phyloP scores from a whole-genome alignment of 2,329 filamentous ascomycete species.

The Pyrenophora graminea region DNA sequence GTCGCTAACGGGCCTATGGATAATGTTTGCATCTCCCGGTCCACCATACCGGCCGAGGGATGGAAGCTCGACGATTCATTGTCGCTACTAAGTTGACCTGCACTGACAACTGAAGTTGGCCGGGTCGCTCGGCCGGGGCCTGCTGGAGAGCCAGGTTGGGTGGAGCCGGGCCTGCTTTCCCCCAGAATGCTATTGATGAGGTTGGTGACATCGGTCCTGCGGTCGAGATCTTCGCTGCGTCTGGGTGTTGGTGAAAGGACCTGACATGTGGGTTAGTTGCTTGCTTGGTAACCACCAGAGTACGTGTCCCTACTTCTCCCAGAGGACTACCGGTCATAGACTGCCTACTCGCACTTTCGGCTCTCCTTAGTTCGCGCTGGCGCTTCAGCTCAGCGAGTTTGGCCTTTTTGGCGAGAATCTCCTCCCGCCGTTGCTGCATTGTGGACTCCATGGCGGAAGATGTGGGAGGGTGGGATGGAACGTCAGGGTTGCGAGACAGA shows the following conservation, averaged over 20 bases:
- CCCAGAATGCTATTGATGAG: slow-evolving; percentile 84
- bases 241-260: slow-evolving; percentile 71
- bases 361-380: slow-evolving; percentile 81
- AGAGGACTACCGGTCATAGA: slow-evolving; percentile 63
- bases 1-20: slow-evolving; percentile 74
- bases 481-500: neutral
- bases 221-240: slow-evolving; percentile 67
- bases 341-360: slow-evolving; percentile 71
- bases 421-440: slow-evolving; percentile 84
- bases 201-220: slow-evolving; percentile 70
- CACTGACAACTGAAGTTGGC: slow-evolving; percentile 84
- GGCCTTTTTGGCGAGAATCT: slow-evolving; percentile 94
- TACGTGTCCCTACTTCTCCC: slow-evolving; percentile 65
- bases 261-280: slow-evolving; percentile 46
- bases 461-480: slow-evolving; percentile 5
- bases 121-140: slow-evolving; percentile 63
- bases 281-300: neutral
- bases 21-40: slow-evolving; percentile 66
- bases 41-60: slow-evolving; percentile 36
- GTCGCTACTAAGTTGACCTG: slow-evolving; percentile 77
- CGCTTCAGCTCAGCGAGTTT: slow-evolving; percentile 96
- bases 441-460: slow-evolving; percentile 50
- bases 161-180: slow-evolving; percentile 73
- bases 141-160: slow-evolving; percentile 58
- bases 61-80: slow-evolving; percentile 38